phyloP scores from a whole-genome alignment of 2,329 filamentous ascomycete genomes.

The Microdochium paspali region DNA sequence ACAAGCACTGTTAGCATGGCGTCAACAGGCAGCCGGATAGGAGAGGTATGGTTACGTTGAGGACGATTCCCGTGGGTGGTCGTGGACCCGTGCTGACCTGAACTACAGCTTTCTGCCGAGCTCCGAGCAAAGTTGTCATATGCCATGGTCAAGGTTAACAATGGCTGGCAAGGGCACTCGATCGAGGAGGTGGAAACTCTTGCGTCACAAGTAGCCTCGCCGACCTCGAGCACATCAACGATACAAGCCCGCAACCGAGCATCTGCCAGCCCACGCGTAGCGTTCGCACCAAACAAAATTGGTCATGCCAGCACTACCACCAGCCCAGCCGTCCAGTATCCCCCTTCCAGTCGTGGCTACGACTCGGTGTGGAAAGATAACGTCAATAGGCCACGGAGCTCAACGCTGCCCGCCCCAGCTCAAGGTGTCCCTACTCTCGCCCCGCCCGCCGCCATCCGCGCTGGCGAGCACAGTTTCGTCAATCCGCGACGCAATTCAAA shows the following conservation, averaged over 20 bases:
- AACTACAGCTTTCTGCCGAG: slow-evolving; percentile 59
- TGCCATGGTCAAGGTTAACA: slow-evolving; percentile 86
- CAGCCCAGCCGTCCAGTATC: slow-evolving; percentile 14
- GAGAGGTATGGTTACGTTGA: slow-evolving; percentile 59
- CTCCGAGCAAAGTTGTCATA: slow-evolving; percentile 80
- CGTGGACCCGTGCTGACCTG: slow-evolving; percentile 8
- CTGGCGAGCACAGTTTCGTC: slow-evolving; percentile 27
- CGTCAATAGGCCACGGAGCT: slow-evolving; percentile 22
- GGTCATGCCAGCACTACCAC: slow-evolving; percentile 19
- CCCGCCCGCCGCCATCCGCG: slow-evolving; percentile 45
- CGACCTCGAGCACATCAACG: slow-evolving; percentile 48
- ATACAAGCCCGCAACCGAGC: slow-evolving; percentile 39
- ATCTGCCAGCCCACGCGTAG: slow-evolving; percentile 45
- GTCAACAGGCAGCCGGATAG: slow-evolving; percentile 60
- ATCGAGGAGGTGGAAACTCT: slow-evolving; percentile 71
- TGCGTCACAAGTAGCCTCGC: slow-evolving; percentile 59
- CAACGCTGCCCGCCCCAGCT: slow-evolving; percentile 25
- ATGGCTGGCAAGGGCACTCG: slow-evolving; percentile 75
- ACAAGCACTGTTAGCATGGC: slow-evolving; percentile 56
- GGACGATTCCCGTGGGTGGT: background rate
- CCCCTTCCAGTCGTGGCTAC: slow-evolving; percentile 22
- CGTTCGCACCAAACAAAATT: slow-evolving; percentile 23
- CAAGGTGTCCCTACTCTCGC: slow-evolving; percentile 30
- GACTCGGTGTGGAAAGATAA: slow-evolving; percentile 36
- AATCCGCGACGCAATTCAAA: slow-evolving; percentile 42